A percentile compares a stretch with the other conserved stretches of the same genome.
phyloP scores from a whole-genome alignment of 768 basidiomycete genomes.

The Coprinopsis sp. region DNA sequence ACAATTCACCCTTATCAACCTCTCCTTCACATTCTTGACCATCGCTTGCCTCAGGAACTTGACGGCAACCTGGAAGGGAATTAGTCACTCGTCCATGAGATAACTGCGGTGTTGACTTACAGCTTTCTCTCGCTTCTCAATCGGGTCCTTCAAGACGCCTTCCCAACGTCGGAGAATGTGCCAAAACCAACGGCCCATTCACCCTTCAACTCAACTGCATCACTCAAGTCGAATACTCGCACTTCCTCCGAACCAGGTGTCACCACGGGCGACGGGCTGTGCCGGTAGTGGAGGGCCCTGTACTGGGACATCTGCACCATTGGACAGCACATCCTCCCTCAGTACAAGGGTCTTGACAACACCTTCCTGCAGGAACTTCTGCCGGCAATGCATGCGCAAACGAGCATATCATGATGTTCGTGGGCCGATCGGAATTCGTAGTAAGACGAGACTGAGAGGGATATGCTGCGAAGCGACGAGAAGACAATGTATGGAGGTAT shows the following conservation, averaged over 20 bases:
- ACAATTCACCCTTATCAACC: conserved; percentile 41
- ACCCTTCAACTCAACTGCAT: conserved; percentile 46
- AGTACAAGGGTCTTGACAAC: conserved; percentile 53
- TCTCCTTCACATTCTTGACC: conserved; percentile 47
- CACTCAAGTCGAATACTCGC: conserved; percentile 48
- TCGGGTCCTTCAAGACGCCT: conserved; percentile 47
- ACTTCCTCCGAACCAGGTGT: background rate
- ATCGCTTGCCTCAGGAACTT: conserved; percentile 53
- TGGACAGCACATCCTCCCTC: conserved; percentile 24
- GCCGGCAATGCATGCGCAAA: conserved; percentile 51
- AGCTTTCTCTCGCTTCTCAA: conserved; percentile 31
- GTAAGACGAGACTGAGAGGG: conserved; percentile 50
- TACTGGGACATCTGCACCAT: background rate
- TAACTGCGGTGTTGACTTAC: conserved; percentile 19
- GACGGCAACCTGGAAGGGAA: conserved; percentile 42
- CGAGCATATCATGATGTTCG: conserved; percentile 52
- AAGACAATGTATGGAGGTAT: conserved; percentile 49
- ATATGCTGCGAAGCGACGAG: conserved; percentile 46
- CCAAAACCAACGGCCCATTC: conserved; percentile 47
- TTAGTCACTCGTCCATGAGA: conserved; percentile 1
- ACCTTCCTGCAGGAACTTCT: conserved; percentile 49
- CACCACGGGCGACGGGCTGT: background rate
- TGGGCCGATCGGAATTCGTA: conserved; percentile 55
- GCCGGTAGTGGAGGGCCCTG: background rate
- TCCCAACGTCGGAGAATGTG: conserved; percentile 62